Base-by-base conservation (phyloP, 257 asterid species). In the Solanum corneliomulleri region DNA sequence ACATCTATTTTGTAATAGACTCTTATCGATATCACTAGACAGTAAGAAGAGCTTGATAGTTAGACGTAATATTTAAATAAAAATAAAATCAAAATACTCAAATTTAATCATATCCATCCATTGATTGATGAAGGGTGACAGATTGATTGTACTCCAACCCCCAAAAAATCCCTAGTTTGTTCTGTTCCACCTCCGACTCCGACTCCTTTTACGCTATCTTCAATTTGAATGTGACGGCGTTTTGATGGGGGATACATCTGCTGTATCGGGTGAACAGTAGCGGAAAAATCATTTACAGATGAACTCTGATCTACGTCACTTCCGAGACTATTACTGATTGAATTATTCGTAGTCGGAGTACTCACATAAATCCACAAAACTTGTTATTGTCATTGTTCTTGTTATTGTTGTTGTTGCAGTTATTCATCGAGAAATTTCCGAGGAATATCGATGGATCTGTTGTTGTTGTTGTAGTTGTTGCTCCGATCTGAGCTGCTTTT, bases 131-230 rank as follows among this genome's bases (percentile, higher is more conserved):
- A 86, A 76, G 96, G 98, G 88, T 92, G 95, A 90, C 97, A 95
- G 71, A 96, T 92, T 80, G 98, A 72, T 42, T 93, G 98, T 25
- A 91, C 90, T 68, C 99, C 98, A 86, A 96, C 99, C 11, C 99
- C 99, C 89, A 96, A 95, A 90, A 96, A 96, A 88, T 95, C 99
- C 92, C 99, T 95, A 6, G 99, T 96, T 90, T 94, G 94, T 37
- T 96, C 94, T 16, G 87, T 93, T 9, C 72, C 94, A 7, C 72
- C 37, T 20, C 74, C 74, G 23, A 9, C 39, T 16, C 25, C n/a
- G 64, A 88, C 94, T 18, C 94, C 96, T 76, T 90, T 93, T 5
- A 77, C 52, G 29, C 75, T 11, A 20, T 87, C 93, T 86, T 93
- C 92, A 60, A 81, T 89, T 80, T 47, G 49, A 82, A 88, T 10